phyloP scores from a whole-genome alignment of 129 eudicot genomes.

The Rutidosis leptorrhynchoides region DNA sequence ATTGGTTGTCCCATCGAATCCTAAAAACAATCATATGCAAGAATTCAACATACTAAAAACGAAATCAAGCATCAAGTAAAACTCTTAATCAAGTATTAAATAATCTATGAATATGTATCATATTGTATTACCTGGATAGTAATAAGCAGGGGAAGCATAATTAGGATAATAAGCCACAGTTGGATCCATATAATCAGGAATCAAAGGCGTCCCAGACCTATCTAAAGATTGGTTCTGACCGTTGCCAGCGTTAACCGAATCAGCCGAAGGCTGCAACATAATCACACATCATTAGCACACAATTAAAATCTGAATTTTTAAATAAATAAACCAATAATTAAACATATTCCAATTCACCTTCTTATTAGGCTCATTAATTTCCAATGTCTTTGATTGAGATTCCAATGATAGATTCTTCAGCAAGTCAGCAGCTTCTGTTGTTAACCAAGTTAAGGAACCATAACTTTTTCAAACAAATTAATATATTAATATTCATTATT shows the following conservation, averaged over 20 bases:
- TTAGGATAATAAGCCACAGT: slow-evolving; percentile 53
- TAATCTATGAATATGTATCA: neutral
- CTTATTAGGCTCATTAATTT: slow-evolving; percentile 58
- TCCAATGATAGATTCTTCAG: slow-evolving; percentile 78
- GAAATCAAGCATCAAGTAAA: neutral
- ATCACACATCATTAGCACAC: slow-evolving; percentile 5
- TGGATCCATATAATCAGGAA: slow-evolving; percentile 64
- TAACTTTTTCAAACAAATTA: neutral
- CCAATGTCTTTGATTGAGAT: slow-evolving; percentile 57
- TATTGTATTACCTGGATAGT: slow-evolving; percentile 52
- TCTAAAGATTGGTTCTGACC: slow-evolving; percentile 50
- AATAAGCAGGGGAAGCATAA: slow-evolving; percentile 53
- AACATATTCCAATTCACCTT: slow-evolving; percentile 40
- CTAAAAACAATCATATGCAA: slow-evolving; percentile 17
- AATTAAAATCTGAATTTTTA: neutral
- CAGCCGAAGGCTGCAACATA: slow-evolving; percentile 30
- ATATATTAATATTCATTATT: neutral
- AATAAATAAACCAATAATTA: neutral
- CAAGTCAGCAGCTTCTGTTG: slow-evolving; percentile 76
- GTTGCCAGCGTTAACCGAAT: slow-evolving; percentile 29
- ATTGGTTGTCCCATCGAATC: slow-evolving; percentile 52
- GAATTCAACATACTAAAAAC: neutral
- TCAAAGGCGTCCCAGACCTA: slow-evolving; percentile 55
- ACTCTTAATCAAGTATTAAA: neutral
- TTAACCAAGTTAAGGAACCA: slow-evolving; percentile 31